Evolutionary conservation across 371 early-diverging fungal genomes (phyloP), one percentile per base, ranked within the genome.

Genomic region (Entomophthora muscae): DNA sequence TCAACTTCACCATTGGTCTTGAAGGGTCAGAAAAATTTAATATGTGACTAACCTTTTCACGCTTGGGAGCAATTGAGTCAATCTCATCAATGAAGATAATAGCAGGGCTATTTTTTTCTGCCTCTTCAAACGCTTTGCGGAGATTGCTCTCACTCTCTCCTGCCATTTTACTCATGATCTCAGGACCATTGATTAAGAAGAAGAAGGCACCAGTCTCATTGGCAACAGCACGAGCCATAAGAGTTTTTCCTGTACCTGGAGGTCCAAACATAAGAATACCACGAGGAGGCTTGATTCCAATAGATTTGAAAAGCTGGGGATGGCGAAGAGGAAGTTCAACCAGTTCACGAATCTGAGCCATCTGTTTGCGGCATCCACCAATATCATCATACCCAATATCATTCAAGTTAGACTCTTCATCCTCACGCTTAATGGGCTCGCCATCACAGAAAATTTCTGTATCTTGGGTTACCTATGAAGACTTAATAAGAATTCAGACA

Each of bases 141-240:
- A 99, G 73, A 77, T 98, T 98, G 70, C 89, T 89, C 75, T 98
- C 99, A 67, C 91, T 90, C 72, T 98, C 99, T 72, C 99, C 99
- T 56, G 97, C 93, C 95, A 98, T 97, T 80, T 99, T 99, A 65
- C 93, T 93, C 98, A 99, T 96, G 70, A 99, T 95, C 70, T 98
- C 98, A 64, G 99, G 98, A 55, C 98, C 99, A 73, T 98, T 98
- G 75, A 99, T 97, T 64, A 93, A 74, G 81, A 93, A 94, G 78
- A 98, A 91, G 85, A 92, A 93, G 27, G 81, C 83, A 63, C 82
- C 82, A 24, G 82, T 81, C 69, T 85, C 84, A 52, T 82, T 82
- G 62, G 84, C 86, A n/a, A 85, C 83, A 24, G 84, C 83, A 66
- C 85, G 78, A 10, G 88, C 89, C 67, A 89, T 84, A 67, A 88